These are phyloP conservation scores for Yamadazyma atmosphaerica DNA, from an alignment of 1,139 yeast species.

Conservation along the genomic window DNA sequence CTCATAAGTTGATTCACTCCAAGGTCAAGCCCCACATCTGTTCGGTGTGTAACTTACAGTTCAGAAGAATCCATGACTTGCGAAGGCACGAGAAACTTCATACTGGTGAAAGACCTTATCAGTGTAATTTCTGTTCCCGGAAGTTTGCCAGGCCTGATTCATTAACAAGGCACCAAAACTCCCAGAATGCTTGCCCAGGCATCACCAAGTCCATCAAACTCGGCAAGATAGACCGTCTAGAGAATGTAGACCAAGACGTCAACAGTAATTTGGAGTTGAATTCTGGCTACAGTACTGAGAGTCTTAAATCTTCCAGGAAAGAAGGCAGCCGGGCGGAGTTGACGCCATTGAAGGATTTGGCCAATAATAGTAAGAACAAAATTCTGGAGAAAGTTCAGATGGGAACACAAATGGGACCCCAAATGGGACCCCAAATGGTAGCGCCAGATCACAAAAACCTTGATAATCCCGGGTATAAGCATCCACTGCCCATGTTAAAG, in stretches of 20 bases:
- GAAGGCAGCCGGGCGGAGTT: too few species aligned
- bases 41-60: slow-evolving; percentile 59
- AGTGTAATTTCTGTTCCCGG: slow-evolving; percentile 62
- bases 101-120: slow-evolving; percentile 72
- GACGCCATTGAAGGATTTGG: too few species aligned
- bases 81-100: slow-evolving; percentile 76
- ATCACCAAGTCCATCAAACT: slow-evolving; percentile 3
- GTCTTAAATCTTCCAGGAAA: background rate
- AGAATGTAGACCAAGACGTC: background rate
- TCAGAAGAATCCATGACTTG: slow-evolving; percentile 74
- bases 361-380: too few species aligned
- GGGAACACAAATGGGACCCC: background rate
- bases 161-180: slow-evolving; percentile 60
- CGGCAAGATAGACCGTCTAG: background rate
- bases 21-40: slow-evolving; percentile 68
- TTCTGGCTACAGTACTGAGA: slow-evolving; percentile 1
- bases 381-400: background rate
- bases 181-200: slow-evolving; percentile 41
- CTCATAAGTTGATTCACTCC: slow-evolving; percentile 71
- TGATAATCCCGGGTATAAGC: slow-evolving; percentile 1
- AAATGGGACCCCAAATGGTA: background rate
- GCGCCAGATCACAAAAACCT: background rate
- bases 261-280: slow-evolving; percentile 1
- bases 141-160: slow-evolving; percentile 80
- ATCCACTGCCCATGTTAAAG: background rate